Evolutionary conservation across 306 rosid species (phyloP), one percentile per base, ranked within the genome.

Genomic region (Vigna mungo): DNA sequence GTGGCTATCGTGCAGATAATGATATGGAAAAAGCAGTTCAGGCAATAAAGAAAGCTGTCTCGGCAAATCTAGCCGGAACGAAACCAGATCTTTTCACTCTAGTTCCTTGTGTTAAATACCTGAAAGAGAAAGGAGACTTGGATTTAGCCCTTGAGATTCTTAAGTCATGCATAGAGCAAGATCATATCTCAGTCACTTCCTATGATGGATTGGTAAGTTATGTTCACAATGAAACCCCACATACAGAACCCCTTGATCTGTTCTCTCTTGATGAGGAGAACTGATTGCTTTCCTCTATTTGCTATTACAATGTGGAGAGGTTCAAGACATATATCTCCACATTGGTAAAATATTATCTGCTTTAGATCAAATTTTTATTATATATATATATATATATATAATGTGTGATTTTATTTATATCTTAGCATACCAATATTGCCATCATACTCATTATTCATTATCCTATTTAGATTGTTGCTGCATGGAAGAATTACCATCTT

Each of bases 21-120:
- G 80, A 70, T 80, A 88, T 86, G 86, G 89, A 63, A 6, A 86
- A 86, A 82, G 92, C 90, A 6, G 93, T 87, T 74, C 86, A 87
- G 76, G 52, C 83, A 48, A 62, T 89, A 84, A 87, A 80, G 86
- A 89, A 86, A 76, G 84, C 83, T 12, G 32, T 85, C 18, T 27
- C 60, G 67, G 71, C n/a, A 30, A 48, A 76, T 66, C 81, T 27
- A 48, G 84, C 71, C 25, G 48, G 68, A 36, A 61, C 84, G 88
- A 84, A 58, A 77, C 85, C 83, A 46, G 32, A 37, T 75, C 72
- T 51, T 39, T 15, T 13, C 18, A 82, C 72, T 21, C 75, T 89
- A 62, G 78, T 74, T 68, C 79, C 79, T 34, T 89, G 92, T 74
- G 71, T 92, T 49, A 83, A 89, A 41, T 80, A 83, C 80, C 75